A percentile compares a stretch with the other conserved stretches of the same genome.
Evolutionary conservation across 208 protist genomes (phyloP).

Genomic region (Leishmania major): DNA sequence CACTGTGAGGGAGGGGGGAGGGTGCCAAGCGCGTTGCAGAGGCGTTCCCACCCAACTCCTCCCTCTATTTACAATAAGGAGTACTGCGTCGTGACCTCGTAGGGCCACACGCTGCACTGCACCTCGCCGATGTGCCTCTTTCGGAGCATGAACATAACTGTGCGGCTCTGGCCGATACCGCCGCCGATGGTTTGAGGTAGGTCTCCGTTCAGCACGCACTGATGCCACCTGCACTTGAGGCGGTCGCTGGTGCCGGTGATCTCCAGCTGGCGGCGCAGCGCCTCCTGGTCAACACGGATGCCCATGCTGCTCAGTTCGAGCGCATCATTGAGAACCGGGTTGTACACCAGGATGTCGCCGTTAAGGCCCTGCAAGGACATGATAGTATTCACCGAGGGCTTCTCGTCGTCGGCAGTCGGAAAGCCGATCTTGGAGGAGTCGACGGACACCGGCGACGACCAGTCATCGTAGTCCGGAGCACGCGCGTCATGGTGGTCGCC

Average conservation of each 20-base stretch:
- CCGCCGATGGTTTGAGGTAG: conserved; percentile 89
- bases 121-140: conserved; percentile 94
- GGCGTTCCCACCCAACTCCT: background rate
- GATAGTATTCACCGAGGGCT: conserved; percentile 53
- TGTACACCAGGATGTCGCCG: conserved; percentile 91
- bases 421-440: conserved; percentile 40
- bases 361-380: conserved; percentile 81
- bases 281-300: conserved; percentile 88
- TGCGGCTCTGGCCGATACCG: conserved; percentile 87
- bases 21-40: background rate
- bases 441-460: conserved; percentile 74
- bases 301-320: conserved; percentile 93
- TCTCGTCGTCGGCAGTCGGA: conserved; percentile 26
- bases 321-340: conserved; percentile 79
- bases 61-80: conserved; percentile 28
- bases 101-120: conserved; percentile 86
- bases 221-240: conserved; percentile 72
- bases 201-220: conserved; percentile 72
- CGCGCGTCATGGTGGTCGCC: conserved; percentile 84
- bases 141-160: conserved; percentile 88
- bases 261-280: conserved; percentile 77
- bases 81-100: conserved; percentile 42
- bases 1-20: background rate
- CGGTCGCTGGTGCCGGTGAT: conserved; percentile 69
- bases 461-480: conserved; percentile 94